Percentiles rank a stretch among this genome's conserved stretches.
Evolutionary conservation across 495 filamentous ascomycete species (phyloP).

Genomic region (Xylaria scruposa): DNA sequence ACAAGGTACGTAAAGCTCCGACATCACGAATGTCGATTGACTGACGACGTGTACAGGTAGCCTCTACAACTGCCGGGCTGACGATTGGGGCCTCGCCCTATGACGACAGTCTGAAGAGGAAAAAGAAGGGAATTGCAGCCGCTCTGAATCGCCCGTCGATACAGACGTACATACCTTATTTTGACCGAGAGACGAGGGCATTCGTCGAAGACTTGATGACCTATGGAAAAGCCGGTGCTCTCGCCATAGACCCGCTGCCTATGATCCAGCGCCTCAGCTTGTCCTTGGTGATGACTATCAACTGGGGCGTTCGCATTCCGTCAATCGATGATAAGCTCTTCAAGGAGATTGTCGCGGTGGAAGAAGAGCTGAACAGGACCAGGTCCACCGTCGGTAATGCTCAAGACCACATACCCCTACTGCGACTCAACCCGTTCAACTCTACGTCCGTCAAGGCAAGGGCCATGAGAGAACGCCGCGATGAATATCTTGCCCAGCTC

Average conservation of each 20-base stretch:
- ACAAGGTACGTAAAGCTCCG: constrained; percentile 55
- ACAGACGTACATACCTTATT: constrained; percentile 63
- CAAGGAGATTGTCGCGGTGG: constrained; percentile 68
- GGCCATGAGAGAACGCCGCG: constrained; percentile 64
- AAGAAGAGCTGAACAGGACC: constrained; percentile 65
- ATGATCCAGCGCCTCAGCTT: constrained; percentile 66
- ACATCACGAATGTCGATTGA: not conserved
- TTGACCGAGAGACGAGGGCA: constrained; percentile 66
- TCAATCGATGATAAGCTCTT: constrained; percentile 64
- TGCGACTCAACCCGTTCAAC: constrained; percentile 65
- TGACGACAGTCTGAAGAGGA: constrained; percentile 65
- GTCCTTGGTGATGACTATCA: constrained; percentile 64
- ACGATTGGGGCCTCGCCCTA: constrained; percentile 72
- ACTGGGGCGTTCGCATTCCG: constrained; percentile 66
- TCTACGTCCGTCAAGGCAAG: constrained; percentile 57
- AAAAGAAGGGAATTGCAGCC: constrained; percentile 68
- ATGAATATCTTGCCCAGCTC: constrained; percentile 62
- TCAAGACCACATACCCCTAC: constrained; percentile 68
- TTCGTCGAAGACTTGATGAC: constrained; percentile 65
- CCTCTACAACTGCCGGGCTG: constrained; percentile 67
- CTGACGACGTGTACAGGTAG: constrained; percentile 49
- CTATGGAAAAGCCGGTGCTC: constrained; percentile 59
- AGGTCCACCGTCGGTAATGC: constrained; percentile 67
- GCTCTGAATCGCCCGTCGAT: constrained; percentile 68
- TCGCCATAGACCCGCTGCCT: constrained; percentile 64